These are phyloP conservation scores for Juglanconis oblonga DNA, from an alignment of 2,329 filamentous ascomycete species.

Conservation along the genomic window DNA sequence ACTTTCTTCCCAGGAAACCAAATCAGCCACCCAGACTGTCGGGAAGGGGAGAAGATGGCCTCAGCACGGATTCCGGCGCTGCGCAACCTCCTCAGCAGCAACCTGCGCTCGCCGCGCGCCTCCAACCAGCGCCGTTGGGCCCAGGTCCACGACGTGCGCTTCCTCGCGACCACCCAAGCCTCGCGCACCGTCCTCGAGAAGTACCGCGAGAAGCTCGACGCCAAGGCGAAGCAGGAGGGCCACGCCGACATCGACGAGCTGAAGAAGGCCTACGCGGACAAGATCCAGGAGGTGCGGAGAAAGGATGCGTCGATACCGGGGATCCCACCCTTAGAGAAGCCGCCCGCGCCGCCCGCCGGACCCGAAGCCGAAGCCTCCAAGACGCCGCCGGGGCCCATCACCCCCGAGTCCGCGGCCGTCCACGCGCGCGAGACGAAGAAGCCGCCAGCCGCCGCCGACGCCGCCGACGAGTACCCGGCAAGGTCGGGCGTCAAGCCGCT, in stretches of 20 bases:
- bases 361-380: constrained; percentile 11
- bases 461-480: constrained; percentile 26
- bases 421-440: not conserved
- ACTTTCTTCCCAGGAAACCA: not conserved
- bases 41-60: constrained; percentile 38
- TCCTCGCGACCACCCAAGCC: constrained; percentile 74
- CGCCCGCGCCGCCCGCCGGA: not conserved
- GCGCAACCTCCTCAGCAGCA: constrained; percentile 40
- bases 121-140: constrained; percentile 77
- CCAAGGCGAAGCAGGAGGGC: constrained; percentile 71
- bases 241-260: constrained; percentile 69
- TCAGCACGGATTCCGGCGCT: constrained; percentile 46
- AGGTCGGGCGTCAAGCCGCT: constrained; percentile 41
- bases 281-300: constrained; percentile 70
- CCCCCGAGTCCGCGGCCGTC: constrained; percentile 30
- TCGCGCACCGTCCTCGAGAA: constrained; percentile 72
- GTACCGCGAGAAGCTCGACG: constrained; percentile 80
- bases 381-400: constrained; percentile 23
- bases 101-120: constrained; percentile 30
- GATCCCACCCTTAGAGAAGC: constrained; percentile 15
- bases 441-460: constrained; percentile 18
- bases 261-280: constrained; percentile 79
- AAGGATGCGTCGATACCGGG: constrained; percentile 54
- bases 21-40: not conserved
- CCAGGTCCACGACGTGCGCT: constrained; percentile 87